Evolutionary conservation across 2,329 filamentous ascomycete species (phyloP), one percentile per base, ranked within the genome.

Genomic region (Aspergillus intermedius): DNA sequence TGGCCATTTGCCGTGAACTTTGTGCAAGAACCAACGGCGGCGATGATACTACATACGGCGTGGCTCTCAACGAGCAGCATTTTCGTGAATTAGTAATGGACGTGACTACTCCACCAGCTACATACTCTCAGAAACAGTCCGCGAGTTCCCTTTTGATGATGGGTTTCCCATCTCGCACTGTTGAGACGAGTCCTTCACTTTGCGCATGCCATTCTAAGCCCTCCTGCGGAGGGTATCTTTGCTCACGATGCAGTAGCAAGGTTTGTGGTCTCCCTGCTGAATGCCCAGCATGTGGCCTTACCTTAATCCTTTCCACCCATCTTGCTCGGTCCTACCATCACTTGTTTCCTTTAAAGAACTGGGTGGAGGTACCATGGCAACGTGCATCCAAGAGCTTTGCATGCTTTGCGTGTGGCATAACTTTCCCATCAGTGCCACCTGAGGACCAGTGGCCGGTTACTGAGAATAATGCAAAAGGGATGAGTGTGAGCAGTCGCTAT

Each of bases 281-380:
- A 63, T 98, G 93, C 63, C 91, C 93, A 0, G 84, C 86, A 22
- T 98, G 93, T 69, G 84, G 88, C 13, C 79, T 98, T 44, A 97
- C 91, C 0, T 80, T 98, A 32, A 95, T 98, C 54, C 79, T 97
- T 2, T 95, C 89, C 1, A 98, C 93, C 0, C 91, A 96, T 72
- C 74, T 96, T 50, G 91, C 90, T 4, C 79, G 90, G n/a, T 93
- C 88, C 0, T 95, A 95, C 62, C 90, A 95, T 66, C 90, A 96
- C 65, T 76, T 96, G 1, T 95, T 95, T 63, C 90, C 91, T 0
- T 75, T 98, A 19, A 79, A 84, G 28, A 95, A 94, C 64, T 98
- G 91, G 91, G 77, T 83, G 8, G 90, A 93, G 62, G 91, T 98
- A 0, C 78, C 86, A 1, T 98, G 93, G 93, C 69, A 79, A 9